These are phyloP conservation scores for Phytopythium sindhum DNA, from an alignment of 352 stramenopile genomes.

Conservation along the genomic window DNA sequence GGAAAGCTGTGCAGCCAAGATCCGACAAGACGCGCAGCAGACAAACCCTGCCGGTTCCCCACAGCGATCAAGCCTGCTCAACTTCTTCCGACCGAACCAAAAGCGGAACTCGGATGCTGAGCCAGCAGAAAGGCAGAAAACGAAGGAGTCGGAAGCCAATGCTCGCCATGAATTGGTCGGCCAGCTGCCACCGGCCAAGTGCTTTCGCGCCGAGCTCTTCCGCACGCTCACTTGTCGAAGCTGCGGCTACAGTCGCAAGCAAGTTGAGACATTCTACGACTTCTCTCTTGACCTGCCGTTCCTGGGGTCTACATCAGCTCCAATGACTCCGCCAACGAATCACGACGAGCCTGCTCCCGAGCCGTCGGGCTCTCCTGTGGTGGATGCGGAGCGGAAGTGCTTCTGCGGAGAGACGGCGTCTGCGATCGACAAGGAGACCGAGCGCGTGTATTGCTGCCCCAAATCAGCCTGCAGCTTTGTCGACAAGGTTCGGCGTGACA, in stretches of 20 bases:
- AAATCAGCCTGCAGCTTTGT: conserved; percentile 63
- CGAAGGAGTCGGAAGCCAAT: conserved; percentile 15
- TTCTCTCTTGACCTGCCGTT: conserved; percentile 83
- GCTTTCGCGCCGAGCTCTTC: conserved; percentile 73
- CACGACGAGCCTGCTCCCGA: conserved; percentile 9
- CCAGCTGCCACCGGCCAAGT: conserved; percentile 64
- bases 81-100: conserved; percentile 41
- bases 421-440: conserved; percentile 25
- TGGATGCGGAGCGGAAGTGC: conserved; percentile 34
- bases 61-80: conserved; percentile 45
- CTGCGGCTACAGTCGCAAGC: conserved; percentile 75
- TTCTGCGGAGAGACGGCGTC: conserved; percentile 52
- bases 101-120: conserved; percentile 2
- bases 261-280: conserved; percentile 83
- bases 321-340: too few species aligned
- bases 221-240: conserved; percentile 73
- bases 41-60: neutral
- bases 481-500: conserved; percentile 30
- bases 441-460: conserved; percentile 50
- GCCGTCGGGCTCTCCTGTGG: neutral
- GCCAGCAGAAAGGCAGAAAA: conserved; percentile 11
- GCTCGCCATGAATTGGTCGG: conserved; percentile 43
- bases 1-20: conserved; percentile 15
- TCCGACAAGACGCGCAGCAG: conserved; percentile 7
- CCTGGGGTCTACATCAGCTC: conserved; percentile 14